Evolutionary conservation across 306 rosid species (phyloP), one percentile per base, ranked within the genome.

Genomic region (Lupinus albus): DNA sequence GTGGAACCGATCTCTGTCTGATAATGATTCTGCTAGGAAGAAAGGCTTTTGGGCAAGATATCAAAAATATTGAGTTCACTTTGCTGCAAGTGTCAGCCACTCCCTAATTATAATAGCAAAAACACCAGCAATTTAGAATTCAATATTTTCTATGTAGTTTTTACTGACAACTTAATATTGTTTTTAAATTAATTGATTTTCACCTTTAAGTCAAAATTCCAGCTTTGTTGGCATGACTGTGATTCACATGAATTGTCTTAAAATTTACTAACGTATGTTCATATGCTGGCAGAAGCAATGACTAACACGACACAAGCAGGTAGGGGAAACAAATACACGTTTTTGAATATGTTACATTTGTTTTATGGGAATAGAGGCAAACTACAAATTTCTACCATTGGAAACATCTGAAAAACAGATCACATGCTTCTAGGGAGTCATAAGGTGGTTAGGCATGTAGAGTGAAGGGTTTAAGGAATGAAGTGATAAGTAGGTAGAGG

Each of bases 21-120:
- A 80, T 76, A 84, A 79, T 61, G 92, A 86, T 70, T 73, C 86
- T 9, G 76, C 80, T 33, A 80, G 86, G 85, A 88, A 82, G 84
- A 86, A 84, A 71, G 84, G 92, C 68, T 86, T 88, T 53, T 88
- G 92, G 95, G 85, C 88, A 9, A 84, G 88, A 79, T 77, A 86
- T 62, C 83, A 85, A 11, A 78, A 77, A 79, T 86, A 80, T 67
- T 82, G 81, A 84, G 68, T 68, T 35, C 68, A 15, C 49, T 60
- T 46, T 32, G 67, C 69, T 65, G 52, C 63, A 73, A 72, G 76
- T 64, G 70, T 59, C 18, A 30, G 65, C 62, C 28, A 7, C 68
- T 63, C 57, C 66, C 69, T 72, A 52, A 64, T 70, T 61, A 55
- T 68, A 61, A 79, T 36, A 45, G 74, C 59, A 55, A 32, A 21